phyloP scores from a whole-genome alignment of 352 stramenopile genomes.

The Bremia lactucae region DNA sequence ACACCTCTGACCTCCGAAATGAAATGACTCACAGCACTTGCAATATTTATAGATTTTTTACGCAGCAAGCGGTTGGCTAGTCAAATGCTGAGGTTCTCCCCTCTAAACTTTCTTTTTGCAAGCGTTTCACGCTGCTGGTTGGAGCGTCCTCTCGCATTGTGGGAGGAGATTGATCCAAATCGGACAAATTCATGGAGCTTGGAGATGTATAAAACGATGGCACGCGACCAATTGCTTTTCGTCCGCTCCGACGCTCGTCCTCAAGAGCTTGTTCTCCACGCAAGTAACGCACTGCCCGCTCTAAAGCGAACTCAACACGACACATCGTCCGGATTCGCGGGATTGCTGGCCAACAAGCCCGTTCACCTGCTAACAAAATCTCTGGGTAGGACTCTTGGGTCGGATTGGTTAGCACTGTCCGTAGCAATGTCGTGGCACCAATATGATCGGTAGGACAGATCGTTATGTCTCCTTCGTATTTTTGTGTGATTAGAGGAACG shows the following conservation, averaged over 20 bases:
- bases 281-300: constrained; percentile 79
- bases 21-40: constrained; percentile 64
- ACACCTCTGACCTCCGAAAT: constrained; percentile 62
- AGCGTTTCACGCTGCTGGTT: constrained; percentile 8
- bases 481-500: constrained; percentile 78
- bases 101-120: constrained; percentile 18
- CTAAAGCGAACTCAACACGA: constrained; percentile 93
- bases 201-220: constrained; percentile 84
- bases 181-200: constrained; percentile 78
- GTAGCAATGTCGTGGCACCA: constrained; percentile 61
- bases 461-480: constrained; percentile 98
- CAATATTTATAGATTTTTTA: constrained; percentile 72
- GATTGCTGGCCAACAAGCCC: constrained; percentile 89
- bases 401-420: constrained; percentile 78
- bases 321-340: constrained; percentile 93
- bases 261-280: constrained; percentile 72
- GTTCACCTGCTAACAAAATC: constrained; percentile 85
- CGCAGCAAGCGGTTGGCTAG: constrained; percentile 35
- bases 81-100: constrained; percentile 3
- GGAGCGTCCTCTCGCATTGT: constrained; percentile 6
- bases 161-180: constrained; percentile 38
- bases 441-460: constrained; percentile 91
- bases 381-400: constrained; percentile 43
- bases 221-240: constrained; percentile 65
- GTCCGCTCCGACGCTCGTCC: constrained; percentile 57